Evolutionary conservation across 768 basidiomycete species (phyloP).

Genomic region (Termitomyces sp.): DNA sequence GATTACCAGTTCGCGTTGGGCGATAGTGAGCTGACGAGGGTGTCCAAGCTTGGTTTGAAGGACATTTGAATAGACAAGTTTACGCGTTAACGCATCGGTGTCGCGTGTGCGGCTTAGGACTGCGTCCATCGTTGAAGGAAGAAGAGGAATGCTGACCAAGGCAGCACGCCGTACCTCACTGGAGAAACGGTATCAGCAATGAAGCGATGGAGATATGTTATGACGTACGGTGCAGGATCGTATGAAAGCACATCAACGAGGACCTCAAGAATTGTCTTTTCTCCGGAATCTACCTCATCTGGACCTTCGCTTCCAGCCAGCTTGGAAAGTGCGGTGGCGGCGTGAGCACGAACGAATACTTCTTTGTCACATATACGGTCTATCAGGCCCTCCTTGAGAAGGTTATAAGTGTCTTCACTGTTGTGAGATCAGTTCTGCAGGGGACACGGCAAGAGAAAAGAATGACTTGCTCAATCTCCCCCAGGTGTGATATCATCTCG

Average conservation of each 20-base stretch:
- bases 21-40: slow-evolving; percentile 68
- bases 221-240: slow-evolving; percentile 65
- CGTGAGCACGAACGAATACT: slow-evolving; percentile 75
- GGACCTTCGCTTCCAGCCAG: slow-evolving; percentile 71
- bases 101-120: slow-evolving; percentile 84
- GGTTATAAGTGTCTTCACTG: slow-evolving; percentile 80
- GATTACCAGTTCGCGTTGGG: slow-evolving; percentile 83
- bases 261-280: slow-evolving; percentile 57
- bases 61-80: slow-evolving; percentile 68
- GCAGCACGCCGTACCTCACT: slow-evolving; percentile 93
- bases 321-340: slow-evolving; percentile 76
- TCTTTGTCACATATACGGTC: slow-evolving; percentile 90
- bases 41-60: slow-evolving; percentile 56
- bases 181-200: neutral
- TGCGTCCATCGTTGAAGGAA: slow-evolving; percentile 54
- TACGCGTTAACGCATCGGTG: slow-evolving; percentile 75
- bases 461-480: slow-evolving; percentile 79
- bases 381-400: slow-evolving; percentile 64
- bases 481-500: slow-evolving; percentile 79
- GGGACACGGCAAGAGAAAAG: neutral
- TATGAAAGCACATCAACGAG: slow-evolving; percentile 65
- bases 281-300: slow-evolving; percentile 45
- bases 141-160: slow-evolving; percentile 70
- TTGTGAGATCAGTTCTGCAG: neutral
- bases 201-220: neutral